Evolutionary conservation across 768 basidiomycete species (phyloP).

Genomic region (Hygrophorus pudorinus): DNA sequence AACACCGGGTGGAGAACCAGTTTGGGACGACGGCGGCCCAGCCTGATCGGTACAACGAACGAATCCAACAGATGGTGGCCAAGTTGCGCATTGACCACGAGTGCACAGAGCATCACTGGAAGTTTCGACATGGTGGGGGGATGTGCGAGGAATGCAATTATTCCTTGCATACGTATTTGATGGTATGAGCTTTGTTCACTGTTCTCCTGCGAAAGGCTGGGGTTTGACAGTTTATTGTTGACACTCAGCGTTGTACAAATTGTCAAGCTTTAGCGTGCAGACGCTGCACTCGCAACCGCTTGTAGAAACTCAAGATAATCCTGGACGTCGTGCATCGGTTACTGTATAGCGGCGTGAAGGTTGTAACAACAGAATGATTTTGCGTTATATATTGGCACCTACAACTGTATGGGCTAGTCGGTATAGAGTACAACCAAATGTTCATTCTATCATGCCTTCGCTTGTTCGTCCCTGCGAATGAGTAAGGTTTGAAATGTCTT

Average conservation of each 20-base stretch:
- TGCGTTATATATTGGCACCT: no score
- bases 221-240: neutral
- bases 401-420: no score
- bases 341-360: no score
- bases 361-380: no score
- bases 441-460: no score
- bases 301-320: slow-evolving; percentile 10
- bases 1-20: slow-evolving; percentile 33
- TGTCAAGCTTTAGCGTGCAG: slow-evolving; percentile 29
- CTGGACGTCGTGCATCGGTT: no score
- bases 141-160: slow-evolving; percentile 34
- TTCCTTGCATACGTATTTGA: slow-evolving; percentile 32
- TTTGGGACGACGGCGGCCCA: slow-evolving; percentile 22
- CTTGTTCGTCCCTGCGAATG: no score
- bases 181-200: slow-evolving; percentile 28
- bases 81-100: slow-evolving; percentile 43
- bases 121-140: slow-evolving; percentile 23
- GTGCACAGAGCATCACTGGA: slow-evolving; percentile 28
- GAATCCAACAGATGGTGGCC: slow-evolving; percentile 22
- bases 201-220: neutral
- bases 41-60: slow-evolving; percentile 15
- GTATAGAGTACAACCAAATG: no score
- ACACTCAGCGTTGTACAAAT: slow-evolving; percentile 21
- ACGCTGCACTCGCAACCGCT: slow-evolving; percentile 29
- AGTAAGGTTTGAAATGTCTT: no score